These are phyloP conservation scores for Rutstroemia sydowiana DNA, from an alignment of 2,329 filamentous ascomycete genomes.

Conservation along the genomic window DNA sequence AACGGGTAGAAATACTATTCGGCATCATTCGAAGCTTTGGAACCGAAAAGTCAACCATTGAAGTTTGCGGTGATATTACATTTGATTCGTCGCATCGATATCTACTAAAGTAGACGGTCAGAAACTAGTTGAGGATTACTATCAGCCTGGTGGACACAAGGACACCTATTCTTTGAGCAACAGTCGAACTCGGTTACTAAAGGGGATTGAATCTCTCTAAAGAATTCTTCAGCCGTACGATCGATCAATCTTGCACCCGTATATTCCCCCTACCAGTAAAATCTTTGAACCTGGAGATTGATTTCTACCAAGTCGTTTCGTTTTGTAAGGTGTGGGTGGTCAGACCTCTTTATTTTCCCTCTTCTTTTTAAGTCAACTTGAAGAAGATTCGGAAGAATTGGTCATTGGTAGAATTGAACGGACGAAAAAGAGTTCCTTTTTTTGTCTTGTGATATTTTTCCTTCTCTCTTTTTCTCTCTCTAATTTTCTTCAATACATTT, in stretches of 20 bases:
- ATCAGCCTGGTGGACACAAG: neutral
- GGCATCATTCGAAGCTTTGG: too few relatives aligned
- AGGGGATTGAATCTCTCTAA: neutral
- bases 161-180: neutral
- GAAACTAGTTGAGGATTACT: too few relatives aligned
- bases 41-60: too few relatives aligned
- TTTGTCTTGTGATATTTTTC: too few relatives aligned
- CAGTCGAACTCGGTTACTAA: neutral
- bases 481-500: too few relatives aligned
- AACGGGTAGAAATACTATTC: neutral
- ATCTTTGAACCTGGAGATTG: neutral
- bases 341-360: constrained; percentile 12
- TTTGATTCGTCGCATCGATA: neutral
- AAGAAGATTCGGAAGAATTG: too few relatives aligned
- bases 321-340: constrained; percentile 11
- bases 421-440: neutral
- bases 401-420: too few relatives aligned
- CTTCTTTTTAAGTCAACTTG: neutral
- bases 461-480: too few relatives aligned
- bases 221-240: too few relatives aligned
- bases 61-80: neutral
- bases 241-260: too few relatives aligned
- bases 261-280: too few relatives aligned
- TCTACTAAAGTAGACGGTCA: too few relatives aligned
- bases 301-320: neutral